phyloP scores from a whole-genome alignment of 1,284 basidiomycete species.

The Rhodotorula sp. region DNA sequence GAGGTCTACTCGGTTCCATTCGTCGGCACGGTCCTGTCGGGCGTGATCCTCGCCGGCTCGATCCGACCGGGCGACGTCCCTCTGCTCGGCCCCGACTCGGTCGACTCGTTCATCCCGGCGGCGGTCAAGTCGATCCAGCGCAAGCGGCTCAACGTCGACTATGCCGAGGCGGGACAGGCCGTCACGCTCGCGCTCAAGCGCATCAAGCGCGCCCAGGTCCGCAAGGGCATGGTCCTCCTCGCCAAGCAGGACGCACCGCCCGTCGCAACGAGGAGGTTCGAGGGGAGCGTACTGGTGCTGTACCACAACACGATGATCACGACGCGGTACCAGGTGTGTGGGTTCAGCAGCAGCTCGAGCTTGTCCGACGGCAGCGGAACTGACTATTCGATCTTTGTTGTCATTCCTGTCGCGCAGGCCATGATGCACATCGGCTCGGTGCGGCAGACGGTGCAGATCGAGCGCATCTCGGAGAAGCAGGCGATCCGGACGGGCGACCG shows the following conservation, averaged over 20 bases:
- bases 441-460: conserved; percentile 85
- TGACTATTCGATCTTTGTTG: no score
- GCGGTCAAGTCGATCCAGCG: conserved; percentile 90
- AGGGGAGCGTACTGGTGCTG: conserved; percentile 76
- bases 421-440: conserved; percentile 61
- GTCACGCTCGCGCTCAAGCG: conserved; percentile 92
- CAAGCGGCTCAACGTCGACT: conserved; percentile 79
- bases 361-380: neutral
- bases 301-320: conserved; percentile 64
- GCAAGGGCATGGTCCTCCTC: conserved; percentile 87
- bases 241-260: conserved; percentile 74
- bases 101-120: conserved; percentile 82
- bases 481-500: conserved; percentile 36
- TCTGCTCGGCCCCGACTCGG: conserved; percentile 86
- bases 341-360: neutral
- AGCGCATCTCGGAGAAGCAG: conserved; percentile 73
- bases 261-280: conserved; percentile 71
- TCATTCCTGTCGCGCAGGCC: neutral
- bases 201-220: conserved; percentile 73
- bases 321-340: conserved; percentile 34
- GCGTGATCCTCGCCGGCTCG: conserved; percentile 61
- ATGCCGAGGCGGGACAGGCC: conserved; percentile 90
- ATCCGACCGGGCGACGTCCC: conserved; percentile 62
- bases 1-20: conserved; percentile 74
- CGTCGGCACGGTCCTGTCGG: conserved; percentile 92